A percentile compares a stretch with the other conserved stretches of the same genome.
Conservation (phyloP, 768 basidiomycete species). For the Melanogaster broomeanus region DNA sequence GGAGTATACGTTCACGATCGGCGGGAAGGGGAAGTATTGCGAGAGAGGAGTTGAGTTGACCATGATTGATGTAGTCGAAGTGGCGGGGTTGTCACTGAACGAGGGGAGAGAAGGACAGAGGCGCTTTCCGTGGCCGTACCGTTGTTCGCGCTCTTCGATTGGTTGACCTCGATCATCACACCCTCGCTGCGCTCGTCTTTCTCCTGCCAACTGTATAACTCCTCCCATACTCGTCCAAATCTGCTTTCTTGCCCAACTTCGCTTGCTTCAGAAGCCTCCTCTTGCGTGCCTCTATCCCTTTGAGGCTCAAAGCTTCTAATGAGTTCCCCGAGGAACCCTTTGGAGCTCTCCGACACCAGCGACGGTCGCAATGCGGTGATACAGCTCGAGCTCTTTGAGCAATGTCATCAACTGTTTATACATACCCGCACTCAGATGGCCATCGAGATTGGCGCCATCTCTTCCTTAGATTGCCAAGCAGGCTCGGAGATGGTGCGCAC, state of each 20-base stretch:
- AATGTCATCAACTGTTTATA: constrained; percentile 65
- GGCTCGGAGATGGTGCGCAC: constrained; percentile 54
- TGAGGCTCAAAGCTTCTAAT: constrained; percentile 66
- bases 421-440: constrained; percentile 64
- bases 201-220: constrained; percentile 85
- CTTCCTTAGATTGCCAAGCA: constrained; percentile 68
- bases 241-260: constrained; percentile 53
- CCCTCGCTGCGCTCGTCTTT: constrained; percentile 88
- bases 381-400: constrained; percentile 67
- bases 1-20: constrained; percentile 80
- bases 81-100: constrained; percentile 16
- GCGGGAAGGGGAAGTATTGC: constrained; percentile 71
- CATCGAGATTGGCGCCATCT: constrained; percentile 59
- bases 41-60: constrained; percentile 84
- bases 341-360: constrained; percentile 62
- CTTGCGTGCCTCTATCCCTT: constrained; percentile 47
- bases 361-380: constrained; percentile 56
- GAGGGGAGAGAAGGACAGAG: constrained; percentile 17
- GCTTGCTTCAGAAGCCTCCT: constrained; percentile 23
- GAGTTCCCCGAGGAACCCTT: constrained; percentile 47
- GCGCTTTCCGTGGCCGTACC: constrained; percentile 7
- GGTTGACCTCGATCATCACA: constrained; percentile 79
- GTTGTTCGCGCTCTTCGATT: not conserved
- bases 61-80: constrained; percentile 65
- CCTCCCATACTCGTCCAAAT: constrained; percentile 75